Conservation (phyloP, 176 grass and related monocot species). For the Panicum miliaceum region DNA sequence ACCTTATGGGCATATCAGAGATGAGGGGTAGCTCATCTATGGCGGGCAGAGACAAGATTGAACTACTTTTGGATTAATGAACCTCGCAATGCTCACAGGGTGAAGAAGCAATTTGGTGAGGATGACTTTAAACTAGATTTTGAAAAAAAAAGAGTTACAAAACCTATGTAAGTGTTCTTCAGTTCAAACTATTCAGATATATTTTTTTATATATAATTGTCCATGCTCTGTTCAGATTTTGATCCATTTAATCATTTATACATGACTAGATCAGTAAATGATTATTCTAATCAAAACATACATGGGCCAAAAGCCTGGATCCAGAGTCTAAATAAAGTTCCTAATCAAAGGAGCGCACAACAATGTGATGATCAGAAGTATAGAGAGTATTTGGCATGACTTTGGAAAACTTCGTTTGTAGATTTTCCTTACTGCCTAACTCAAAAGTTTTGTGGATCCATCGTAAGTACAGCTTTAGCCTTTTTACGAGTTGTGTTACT, state of each 20-base stretch:
- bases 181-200: background rate
- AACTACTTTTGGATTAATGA: background rate
- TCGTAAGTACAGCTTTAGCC: background rate
- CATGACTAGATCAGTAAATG: background rate
- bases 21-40: background rate
- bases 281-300: background rate
- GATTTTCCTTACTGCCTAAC: background rate
- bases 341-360: background rate
- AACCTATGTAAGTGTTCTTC: background rate
- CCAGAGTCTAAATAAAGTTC: background rate
- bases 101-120: background rate
- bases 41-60: background rate
- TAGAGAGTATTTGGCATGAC: background rate
- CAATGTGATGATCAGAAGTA: background rate
- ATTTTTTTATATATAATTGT: background rate
- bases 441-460: background rate
- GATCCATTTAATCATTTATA: background rate
- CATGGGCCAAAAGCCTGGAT: background rate
- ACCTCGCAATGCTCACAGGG: background rate
- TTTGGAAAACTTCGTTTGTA: background rate
- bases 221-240: background rate
- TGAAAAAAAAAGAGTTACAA: background rate
- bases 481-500: background rate
- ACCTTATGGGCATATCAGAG: too few species aligned
- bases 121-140: background rate